Evolutionary conservation across 2,329 filamentous ascomycete species (phyloP), one percentile per base, ranked within the genome.

Genomic region (Colletotrichum spinosum): DNA sequence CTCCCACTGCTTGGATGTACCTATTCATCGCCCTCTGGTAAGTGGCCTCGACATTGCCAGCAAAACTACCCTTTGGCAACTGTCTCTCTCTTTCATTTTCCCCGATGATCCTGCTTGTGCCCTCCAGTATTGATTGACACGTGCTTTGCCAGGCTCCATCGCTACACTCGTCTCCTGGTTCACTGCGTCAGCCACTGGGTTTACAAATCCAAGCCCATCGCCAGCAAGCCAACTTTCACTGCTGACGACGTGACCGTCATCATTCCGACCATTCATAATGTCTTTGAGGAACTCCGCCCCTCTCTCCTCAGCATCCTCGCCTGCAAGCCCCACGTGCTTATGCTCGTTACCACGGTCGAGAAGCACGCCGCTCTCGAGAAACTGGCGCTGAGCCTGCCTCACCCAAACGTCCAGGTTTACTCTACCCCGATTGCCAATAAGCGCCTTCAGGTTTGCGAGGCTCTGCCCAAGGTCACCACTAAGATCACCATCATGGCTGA

Each of bases 401-500:
- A 81, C 61, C 84, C 87, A 63, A 88, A 87, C 69, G 88, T 97
- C 70, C 86, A 88, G 60, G 89, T 97, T 48, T 84, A 95, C 69
- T 90, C 87, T 69, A 92, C 94, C 37, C 84, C 87, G 67, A 94
- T 97, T 75, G 94, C 95, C 71, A 98, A 98, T 82, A 98, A 98
- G 83, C 91, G 95, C 60, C 88, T 95, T 17, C 95, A 98, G 78
- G 94, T 98, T 75, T 97, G 93, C 77, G 88, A 93, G 75, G 95
- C 94, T 4, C 92, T 98, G 52, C 94, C 94, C 17, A 87, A 93
- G 70, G 93, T 97, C 63, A 85, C 83, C 70, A 97, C 95, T 0
- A 81, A 86, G 55, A 94, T 98, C 74, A 97, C 93, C 42, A 87
- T 98, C 72, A 93, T 98, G 82, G 94, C 94, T 34, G 95, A 98